Conservation (phyloP, 148 eudicot species). For the Suaeda aralocaspica region DNA sequence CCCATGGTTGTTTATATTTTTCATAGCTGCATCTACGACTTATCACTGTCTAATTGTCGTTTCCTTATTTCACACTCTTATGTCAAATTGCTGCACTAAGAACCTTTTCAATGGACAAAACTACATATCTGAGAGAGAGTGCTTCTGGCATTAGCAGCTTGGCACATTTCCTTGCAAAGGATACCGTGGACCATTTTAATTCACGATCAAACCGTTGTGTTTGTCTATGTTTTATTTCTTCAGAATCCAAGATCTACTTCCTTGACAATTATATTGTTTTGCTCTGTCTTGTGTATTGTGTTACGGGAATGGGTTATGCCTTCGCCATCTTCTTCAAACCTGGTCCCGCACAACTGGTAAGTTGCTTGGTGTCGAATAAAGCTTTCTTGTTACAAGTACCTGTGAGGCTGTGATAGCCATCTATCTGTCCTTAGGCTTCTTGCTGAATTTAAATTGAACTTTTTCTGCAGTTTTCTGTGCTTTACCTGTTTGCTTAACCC, state of each 20-base stretch:
- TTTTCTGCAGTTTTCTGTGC: conserved; percentile 63
- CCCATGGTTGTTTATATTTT: not conserved
- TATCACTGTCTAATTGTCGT: not conserved
- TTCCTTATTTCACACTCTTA: conserved; percentile 60
- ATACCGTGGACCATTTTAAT: conserved; percentile 79
- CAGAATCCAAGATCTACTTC: conserved; percentile 87
- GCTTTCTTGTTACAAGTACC: not conserved
- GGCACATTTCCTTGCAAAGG: conserved; percentile 89
- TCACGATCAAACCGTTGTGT: conserved; percentile 80
- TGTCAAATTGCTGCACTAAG: conserved; percentile 93
- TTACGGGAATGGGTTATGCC: conserved; percentile 82
- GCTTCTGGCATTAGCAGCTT: conserved; percentile 95
- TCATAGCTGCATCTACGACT: not conserved
- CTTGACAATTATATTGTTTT: conserved; percentile 66
- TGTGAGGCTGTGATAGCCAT: conserved; percentile 5
- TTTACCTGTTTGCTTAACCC: conserved; percentile 67
- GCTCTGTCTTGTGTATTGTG: conserved; percentile 85
- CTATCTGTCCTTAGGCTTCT: conserved; percentile 11
- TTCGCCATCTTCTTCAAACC: conserved; percentile 87
- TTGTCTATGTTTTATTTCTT: conserved; percentile 91
- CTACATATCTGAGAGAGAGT: conserved; percentile 87
- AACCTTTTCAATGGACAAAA: conserved; percentile 78
- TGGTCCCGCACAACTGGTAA: conserved; percentile 90
- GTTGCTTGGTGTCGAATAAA: not conserved
- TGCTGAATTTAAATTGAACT: too few species aligned